Percentiles rank a stretch among this genome's conserved stretches.
These are phyloP conservation scores for Mycena latifolia DNA, from an alignment of 768 basidiomycete genomes.

Conservation along the genomic window DNA sequence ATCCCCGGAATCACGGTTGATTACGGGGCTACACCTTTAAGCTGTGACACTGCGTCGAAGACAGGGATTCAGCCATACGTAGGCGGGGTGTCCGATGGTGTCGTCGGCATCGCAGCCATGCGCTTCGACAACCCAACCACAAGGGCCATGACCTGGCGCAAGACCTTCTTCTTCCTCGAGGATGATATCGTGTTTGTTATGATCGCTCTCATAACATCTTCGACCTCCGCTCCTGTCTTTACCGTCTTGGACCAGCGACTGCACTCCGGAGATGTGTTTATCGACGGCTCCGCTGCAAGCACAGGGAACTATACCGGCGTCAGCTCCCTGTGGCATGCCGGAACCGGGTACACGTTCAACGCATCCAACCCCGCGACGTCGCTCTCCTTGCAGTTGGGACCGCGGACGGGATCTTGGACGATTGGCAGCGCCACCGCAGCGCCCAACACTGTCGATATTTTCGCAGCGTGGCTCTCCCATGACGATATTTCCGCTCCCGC, in stretches of 20 bases:
- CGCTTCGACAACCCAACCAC: constrained; percentile 51
- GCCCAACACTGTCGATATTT: constrained; percentile 46
- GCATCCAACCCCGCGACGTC: constrained; percentile 35
- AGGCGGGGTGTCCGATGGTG: constrained; percentile 50
- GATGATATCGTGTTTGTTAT: constrained; percentile 49
- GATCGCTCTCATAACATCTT: constrained; percentile 42
- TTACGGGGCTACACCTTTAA: constrained; percentile 46
- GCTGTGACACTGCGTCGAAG: constrained; percentile 35
- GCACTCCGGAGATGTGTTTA: constrained; percentile 38
- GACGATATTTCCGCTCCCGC: constrained; percentile 41
- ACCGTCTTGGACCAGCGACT: constrained; percentile 51
- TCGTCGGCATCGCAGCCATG: constrained; percentile 50
- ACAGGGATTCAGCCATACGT: constrained; percentile 47
- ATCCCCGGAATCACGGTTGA: constrained; percentile 60
- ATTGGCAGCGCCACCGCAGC: constrained; percentile 47
- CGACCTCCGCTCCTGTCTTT: constrained; percentile 41
- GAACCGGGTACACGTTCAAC: constrained; percentile 53
- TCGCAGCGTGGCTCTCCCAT: constrained; percentile 57
- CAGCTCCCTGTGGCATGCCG: constrained; percentile 48
- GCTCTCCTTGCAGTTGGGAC: constrained; percentile 44
- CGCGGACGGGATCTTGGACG: constrained; percentile 48
- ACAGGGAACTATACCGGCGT: constrained; percentile 41
- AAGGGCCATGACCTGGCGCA: constrained; percentile 45
- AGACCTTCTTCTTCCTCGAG: constrained; percentile 53
- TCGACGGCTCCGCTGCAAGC: constrained; percentile 21